A percentile compares a stretch with the other conserved stretches of the same genome.
Conservation (phyloP, 2,329 filamentous ascomycete genomes). For the Gremmenia infestans region DNA sequence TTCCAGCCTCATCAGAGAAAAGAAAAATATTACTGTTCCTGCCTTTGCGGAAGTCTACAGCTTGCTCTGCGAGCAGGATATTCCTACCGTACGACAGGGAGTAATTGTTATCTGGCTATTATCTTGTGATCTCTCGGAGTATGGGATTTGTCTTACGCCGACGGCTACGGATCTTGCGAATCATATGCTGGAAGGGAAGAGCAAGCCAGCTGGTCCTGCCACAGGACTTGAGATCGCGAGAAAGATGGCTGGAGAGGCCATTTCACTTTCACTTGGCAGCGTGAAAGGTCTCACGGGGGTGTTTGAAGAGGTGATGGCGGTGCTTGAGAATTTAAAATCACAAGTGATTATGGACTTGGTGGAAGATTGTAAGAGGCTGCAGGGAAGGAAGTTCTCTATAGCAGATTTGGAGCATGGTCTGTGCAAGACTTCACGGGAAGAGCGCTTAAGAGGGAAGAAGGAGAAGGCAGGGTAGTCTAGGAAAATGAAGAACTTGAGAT, state of each 20-base stretch:
- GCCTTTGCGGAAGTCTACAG: slow-evolving; percentile 3
- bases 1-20: too few species aligned
- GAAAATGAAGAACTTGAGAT: too few species aligned
- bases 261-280: background rate
- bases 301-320: slow-evolving; percentile 3
- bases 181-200: slow-evolving; percentile 1
- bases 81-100: background rate
- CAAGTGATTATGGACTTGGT: slow-evolving; percentile 30
- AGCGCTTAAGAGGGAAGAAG: background rate
- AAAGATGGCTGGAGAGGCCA: background rate
- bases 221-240: background rate
- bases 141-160: slow-evolving; percentile 2
- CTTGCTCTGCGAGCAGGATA: background rate
- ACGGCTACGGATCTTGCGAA: slow-evolving; percentile 1
- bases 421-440: slow-evolving; percentile 11
- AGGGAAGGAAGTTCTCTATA: slow-evolving; percentile 1
- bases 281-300: background rate
- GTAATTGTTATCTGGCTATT: slow-evolving; percentile 9
- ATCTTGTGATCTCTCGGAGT: slow-evolving; percentile 9
- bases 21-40: too few species aligned
- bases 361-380: background rate
- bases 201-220: slow-evolving; percentile 3
- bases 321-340: background rate
- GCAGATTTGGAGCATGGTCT: slow-evolving; percentile 13
- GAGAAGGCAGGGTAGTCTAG: too few species aligned